phyloP scores from a whole-genome alignment of 441 rosid species.

The Populus trichocarpa region DNA sequence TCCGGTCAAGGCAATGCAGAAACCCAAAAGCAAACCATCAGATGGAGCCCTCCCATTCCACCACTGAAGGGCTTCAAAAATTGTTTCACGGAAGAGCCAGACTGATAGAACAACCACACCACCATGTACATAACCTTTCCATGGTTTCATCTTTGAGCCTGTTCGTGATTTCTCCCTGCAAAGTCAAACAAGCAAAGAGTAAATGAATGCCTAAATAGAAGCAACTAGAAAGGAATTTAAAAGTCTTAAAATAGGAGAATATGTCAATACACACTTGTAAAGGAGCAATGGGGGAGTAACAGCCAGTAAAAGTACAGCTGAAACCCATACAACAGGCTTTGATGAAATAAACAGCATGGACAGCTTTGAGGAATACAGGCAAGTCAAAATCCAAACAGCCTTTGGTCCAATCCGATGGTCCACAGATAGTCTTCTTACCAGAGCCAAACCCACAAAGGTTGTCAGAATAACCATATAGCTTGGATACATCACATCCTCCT shows the following conservation, averaged over 20 bases:
- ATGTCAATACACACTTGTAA: slow-evolving; percentile 58
- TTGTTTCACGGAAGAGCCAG: slow-evolving; percentile 97
- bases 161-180: slow-evolving; percentile 79
- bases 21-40: slow-evolving; percentile 93
- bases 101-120: slow-evolving; percentile 81
- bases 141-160: slow-evolving; percentile 85
- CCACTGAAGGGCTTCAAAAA: slow-evolving; percentile 96
- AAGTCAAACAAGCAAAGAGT: slow-evolving; percentile 16
- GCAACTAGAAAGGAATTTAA: not conserved
- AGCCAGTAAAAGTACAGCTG: slow-evolving; percentile 81
- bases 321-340: slow-evolving; percentile 82
- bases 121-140: slow-evolving; percentile 96
- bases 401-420: slow-evolving; percentile 77
- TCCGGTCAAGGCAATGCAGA: slow-evolving; percentile 76
- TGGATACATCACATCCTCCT: slow-evolving; percentile 97
- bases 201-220: slow-evolving; percentile 1
- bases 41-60: slow-evolving; percentile 94
- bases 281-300: slow-evolving; percentile 89
- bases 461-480: slow-evolving; percentile 96
- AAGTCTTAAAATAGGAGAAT: slow-evolving; percentile 11
- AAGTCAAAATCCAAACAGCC: slow-evolving; percentile 89
- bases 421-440: slow-evolving; percentile 71
- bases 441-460: slow-evolving; percentile 71
- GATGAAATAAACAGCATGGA: slow-evolving; percentile 85
- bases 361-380: slow-evolving; percentile 84